Base-by-base conservation (phyloP, 352 stramenopile species). In the Pythium brassicae region DNA sequence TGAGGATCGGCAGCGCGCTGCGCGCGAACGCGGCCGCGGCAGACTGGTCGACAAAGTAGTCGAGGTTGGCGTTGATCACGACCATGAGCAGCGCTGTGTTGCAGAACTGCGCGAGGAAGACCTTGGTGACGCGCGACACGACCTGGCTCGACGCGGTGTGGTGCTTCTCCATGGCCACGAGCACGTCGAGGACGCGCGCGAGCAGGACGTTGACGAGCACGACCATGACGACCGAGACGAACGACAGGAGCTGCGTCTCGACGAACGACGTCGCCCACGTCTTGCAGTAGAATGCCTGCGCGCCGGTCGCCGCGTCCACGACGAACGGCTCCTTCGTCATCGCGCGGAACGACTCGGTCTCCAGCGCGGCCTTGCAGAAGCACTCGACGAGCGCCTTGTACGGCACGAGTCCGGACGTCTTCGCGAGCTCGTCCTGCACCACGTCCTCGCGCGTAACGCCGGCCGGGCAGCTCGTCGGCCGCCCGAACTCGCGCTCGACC, bases 361-460 rank as follows among this genome's bases (percentile, higher is more conserved):
- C 55, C 20, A 92, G 68, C 15, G 78, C 58, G 35, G 61, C 76
- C 57, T 87, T 87, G 69, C 81, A 94, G 59, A 76, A 92, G 67
- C 84, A 94, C 65, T 91, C 81, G 27, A 94, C 74, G 32, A 94
- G 71, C 19, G 67, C 69, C 49, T 91, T 89, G 69, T 90, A 91
- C 3, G 77, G 73, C 45, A 78, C 67, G 22, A 86, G 50, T 0
- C 62, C 70, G 2, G 76, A 74, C 8, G 58, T 47, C 54, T 84
- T 90, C 32, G 77, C 72, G 27, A 71, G 55, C 39, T 94, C 78
- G 55, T 94, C 84, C 47, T 87, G 74, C 11, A 88, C 53, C 25
- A 94, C 84, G 34, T 89, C 76, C 3, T 65, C 59, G 56, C 86
- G 85, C 14, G 72, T 71, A 29, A 92, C 70, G n/a, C 46, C 45